Conservation (phyloP, 2,329 filamentous ascomycete genomes). For the Aspergillus intermedius region DNA sequence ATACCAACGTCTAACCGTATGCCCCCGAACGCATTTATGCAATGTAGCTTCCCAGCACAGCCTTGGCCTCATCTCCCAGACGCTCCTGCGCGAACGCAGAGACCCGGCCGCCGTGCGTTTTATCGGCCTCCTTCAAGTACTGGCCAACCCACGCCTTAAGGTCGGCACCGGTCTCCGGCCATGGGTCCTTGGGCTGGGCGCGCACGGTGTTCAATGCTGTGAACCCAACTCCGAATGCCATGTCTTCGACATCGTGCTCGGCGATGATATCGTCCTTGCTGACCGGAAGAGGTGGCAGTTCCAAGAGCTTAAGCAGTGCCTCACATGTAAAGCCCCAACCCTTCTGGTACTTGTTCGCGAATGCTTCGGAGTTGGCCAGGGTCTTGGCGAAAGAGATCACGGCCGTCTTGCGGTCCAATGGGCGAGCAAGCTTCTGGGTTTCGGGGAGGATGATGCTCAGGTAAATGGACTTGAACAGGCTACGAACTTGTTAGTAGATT, state of each 20-base stretch:
- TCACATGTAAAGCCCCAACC: slow-evolving; percentile 90
- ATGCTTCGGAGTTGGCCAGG: slow-evolving; percentile 75
- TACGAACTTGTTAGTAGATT: slow-evolving; percentile 10
- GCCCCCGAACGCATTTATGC: neutral
- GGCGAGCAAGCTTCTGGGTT: slow-evolving; percentile 79
- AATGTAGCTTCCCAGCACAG: slow-evolving; percentile 45
- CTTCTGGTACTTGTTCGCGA: slow-evolving; percentile 74
- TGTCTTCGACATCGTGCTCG: slow-evolving; percentile 89
- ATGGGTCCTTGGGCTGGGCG: slow-evolving; percentile 67
- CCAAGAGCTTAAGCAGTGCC: slow-evolving; percentile 78
- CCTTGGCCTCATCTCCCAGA: slow-evolving; percentile 55
- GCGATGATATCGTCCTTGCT: slow-evolving; percentile 68
- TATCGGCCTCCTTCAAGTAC: slow-evolving; percentile 72
- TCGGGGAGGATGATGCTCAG: slow-evolving; percentile 78
- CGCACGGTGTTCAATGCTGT: slow-evolving; percentile 89
- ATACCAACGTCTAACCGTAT: neutral
- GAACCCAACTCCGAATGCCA: slow-evolving; percentile 90
- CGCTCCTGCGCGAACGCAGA: slow-evolving; percentile 65
- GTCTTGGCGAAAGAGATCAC: slow-evolving; percentile 92
- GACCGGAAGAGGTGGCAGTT: slow-evolving; percentile 73
- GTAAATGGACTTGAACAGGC: slow-evolving; percentile 79
- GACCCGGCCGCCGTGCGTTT: slow-evolving; percentile 64
- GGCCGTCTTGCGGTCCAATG: slow-evolving; percentile 85
- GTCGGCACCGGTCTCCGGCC: slow-evolving; percentile 74
- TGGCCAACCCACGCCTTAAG: slow-evolving; percentile 74